Evolutionary conservation across 169 alveolate species (phyloP).

Genomic region (Cyclospora cayetanensis): DNA sequence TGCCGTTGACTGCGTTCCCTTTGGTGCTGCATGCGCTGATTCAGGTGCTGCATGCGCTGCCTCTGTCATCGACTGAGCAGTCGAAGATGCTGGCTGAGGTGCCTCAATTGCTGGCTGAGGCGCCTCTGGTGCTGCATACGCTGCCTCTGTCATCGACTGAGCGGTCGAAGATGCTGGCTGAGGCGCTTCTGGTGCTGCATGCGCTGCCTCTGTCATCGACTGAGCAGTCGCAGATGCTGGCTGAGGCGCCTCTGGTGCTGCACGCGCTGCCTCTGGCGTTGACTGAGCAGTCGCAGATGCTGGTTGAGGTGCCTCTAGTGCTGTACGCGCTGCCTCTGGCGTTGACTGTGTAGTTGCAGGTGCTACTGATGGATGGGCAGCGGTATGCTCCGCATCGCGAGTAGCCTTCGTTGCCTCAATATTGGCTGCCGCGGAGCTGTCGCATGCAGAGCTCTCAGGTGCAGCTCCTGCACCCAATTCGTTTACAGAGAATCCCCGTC

Average conservation of each 20-base stretch:
- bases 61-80: too few species aligned
- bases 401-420: too few species aligned
- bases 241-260: too few species aligned
- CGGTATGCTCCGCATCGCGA: too few species aligned
- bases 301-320: neutral
- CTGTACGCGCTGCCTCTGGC: neutral
- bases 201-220: neutral
- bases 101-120: neutral
- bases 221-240: neutral
- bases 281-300: neutral
- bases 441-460: too few species aligned
- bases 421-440: too few species aligned
- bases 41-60: neutral
- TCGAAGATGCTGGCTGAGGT: neutral
- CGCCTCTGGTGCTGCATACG: neutral
- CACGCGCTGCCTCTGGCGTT: neutral
- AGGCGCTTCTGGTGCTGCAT: neutral
- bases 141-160: neutral
- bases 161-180: neutral
- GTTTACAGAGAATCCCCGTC: too few species aligned
- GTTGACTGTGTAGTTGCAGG: neutral
- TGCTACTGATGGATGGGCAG: neutral
- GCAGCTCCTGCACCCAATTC: too few species aligned
- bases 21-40: neutral
- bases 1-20: too few species aligned